These are phyloP conservation scores for Lobosporangium transversale DNA, from an alignment of 192 early-diverging fungal genomes.

Conservation along the genomic window DNA sequence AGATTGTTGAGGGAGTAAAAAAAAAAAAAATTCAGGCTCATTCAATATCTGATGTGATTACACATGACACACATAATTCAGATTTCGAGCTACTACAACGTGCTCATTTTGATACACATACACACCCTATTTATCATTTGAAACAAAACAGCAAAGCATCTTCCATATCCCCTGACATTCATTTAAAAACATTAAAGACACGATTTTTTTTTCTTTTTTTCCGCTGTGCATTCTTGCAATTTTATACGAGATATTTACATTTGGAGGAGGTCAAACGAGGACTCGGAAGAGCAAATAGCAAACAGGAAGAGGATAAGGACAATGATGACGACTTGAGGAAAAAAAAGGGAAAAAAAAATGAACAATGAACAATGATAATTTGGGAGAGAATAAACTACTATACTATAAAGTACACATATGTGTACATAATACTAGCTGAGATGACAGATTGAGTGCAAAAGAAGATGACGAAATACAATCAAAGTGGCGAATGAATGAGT, in stretches of 20 bases:
- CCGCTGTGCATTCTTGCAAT: neutral
- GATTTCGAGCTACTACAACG: too few relatives aligned
- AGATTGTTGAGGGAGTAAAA: too few relatives aligned
- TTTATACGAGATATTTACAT: conserved; percentile 4
- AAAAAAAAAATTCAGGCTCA: too few relatives aligned
- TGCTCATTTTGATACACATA: too few relatives aligned
- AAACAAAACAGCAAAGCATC: too few relatives aligned
- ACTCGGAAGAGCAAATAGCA: too few relatives aligned
- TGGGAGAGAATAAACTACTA: conserved; percentile 8
- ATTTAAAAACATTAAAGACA: neutral
- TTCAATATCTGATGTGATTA: too few relatives aligned
- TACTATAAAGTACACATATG: conserved; percentile 4
- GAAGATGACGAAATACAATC: neutral
- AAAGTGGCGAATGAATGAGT: too few relatives aligned
- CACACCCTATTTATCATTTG: too few relatives aligned
- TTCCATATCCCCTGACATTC: too few relatives aligned
- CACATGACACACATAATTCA: too few relatives aligned
- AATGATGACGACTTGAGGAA: neutral
- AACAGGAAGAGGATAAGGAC: neutral
- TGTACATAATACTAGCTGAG: too few relatives aligned
- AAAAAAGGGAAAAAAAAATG: conserved; percentile 4
- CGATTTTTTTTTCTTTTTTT: neutral
- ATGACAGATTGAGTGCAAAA: neutral
- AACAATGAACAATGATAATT: conserved; percentile 10
- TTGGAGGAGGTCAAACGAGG: neutral